Conservation (phyloP, 2,329 filamentous ascomycete genomes). For the Claviceps maximensis region DNA sequence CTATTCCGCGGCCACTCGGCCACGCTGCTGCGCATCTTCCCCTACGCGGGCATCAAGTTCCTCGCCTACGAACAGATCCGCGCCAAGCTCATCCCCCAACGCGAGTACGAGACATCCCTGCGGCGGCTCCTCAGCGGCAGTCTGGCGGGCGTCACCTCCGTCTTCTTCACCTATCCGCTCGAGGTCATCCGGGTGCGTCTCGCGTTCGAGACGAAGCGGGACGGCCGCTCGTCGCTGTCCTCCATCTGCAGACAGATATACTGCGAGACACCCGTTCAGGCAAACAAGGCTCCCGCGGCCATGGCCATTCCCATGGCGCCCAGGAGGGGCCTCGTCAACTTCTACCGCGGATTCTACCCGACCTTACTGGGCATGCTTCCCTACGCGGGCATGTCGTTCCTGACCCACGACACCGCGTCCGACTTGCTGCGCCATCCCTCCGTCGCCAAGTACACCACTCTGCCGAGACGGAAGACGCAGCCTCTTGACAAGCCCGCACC, state of each 20-base stretch:
- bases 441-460: conserved; percentile 60
- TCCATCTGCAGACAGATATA: conserved; percentile 81
- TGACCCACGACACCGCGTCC: conserved; percentile 83
- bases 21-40: conserved; percentile 86
- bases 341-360: conserved; percentile 86
- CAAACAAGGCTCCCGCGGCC: conserved; percentile 15
- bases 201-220: conserved; percentile 80
- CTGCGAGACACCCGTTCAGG: conserved; percentile 47
- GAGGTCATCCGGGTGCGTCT: conserved; percentile 87
- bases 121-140: conserved; percentile 64
- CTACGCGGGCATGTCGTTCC: conserved; percentile 89
- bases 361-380: conserved; percentile 92
- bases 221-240: conserved; percentile 55
- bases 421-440: conserved; percentile 63
- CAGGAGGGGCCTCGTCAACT: conserved; percentile 64
- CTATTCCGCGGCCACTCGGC: conserved; percentile 91
- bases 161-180: conserved; percentile 92
- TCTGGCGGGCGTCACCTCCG: conserved; percentile 72
- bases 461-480: conserved; percentile 45
- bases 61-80: conserved; percentile 95
- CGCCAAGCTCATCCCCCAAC: conserved; percentile 56
- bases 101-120: conserved; percentile 64
- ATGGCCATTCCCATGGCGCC: conserved; percentile 37
- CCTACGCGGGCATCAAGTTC: conserved; percentile 96
- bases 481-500: conserved; percentile 52